phyloP scores from a whole-genome alignment of 805 yeast species.

The Kodamaea kaohsiungensis region DNA sequence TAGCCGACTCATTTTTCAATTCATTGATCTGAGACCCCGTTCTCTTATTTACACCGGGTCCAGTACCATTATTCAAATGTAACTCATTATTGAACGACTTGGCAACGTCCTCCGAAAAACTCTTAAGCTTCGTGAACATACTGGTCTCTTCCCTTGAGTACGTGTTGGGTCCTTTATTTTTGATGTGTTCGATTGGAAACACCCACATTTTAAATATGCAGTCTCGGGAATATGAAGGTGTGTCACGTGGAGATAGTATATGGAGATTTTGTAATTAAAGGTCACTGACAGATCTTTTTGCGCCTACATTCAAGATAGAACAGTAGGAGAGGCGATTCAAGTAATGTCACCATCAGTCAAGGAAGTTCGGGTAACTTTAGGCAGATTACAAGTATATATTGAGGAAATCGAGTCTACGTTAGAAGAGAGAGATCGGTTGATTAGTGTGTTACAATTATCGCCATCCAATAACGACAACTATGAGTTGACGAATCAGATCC shows the following conservation, averaged over 20 bases:
- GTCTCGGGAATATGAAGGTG: neutral
- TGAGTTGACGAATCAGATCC: constrained; percentile 33
- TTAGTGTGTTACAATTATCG: constrained; percentile 29
- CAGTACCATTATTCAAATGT: constrained; percentile 19
- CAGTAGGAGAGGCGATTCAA: neutral
- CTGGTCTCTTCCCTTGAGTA: neutral
- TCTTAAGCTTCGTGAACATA: constrained; percentile 45
- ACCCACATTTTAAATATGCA: neutral
- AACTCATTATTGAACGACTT: constrained; percentile 39
- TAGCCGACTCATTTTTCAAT: constrained; percentile 33
- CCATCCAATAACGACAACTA: constrained; percentile 42
- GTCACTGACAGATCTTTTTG: constrained; percentile 2
- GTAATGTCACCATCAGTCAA: constrained; percentile 15
- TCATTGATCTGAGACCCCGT: constrained; percentile 20
- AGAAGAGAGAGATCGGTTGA: constrained; percentile 36
- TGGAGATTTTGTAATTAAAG: neutral
- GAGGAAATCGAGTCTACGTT: constrained; percentile 29
- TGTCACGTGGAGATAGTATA: constrained; percentile 6
- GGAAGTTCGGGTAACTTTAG: constrained; percentile 21
- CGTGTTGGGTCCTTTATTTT: neutral
- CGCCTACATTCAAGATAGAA: neutral
- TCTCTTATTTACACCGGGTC: constrained; percentile 20
- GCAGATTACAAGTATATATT: constrained; percentile 20
- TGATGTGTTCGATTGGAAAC: neutral
- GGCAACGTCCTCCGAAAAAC: constrained; percentile 47